These are phyloP conservation scores for Fusarium dimerum DNA, from an alignment of 2,329 filamentous ascomycete species.

Conservation along the genomic window DNA sequence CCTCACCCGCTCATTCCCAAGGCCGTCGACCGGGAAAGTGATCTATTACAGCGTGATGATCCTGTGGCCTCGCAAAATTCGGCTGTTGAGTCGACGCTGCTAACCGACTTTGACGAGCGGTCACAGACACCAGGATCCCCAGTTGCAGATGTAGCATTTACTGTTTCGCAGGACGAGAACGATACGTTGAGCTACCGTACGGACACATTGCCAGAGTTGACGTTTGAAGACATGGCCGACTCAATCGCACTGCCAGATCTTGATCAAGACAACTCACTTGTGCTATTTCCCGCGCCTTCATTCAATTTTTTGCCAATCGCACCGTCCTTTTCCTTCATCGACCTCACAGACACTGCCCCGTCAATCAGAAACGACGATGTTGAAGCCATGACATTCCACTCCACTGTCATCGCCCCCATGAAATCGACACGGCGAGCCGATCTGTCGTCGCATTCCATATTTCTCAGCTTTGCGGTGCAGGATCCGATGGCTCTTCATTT, in stretches of 20 bases:
- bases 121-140: no score
- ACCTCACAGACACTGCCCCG: constrained; percentile 3
- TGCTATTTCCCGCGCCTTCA: not conserved
- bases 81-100: no score
- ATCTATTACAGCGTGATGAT: no score
- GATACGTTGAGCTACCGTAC: no score
- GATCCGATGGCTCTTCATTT: constrained; percentile 12
- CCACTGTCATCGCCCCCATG: constrained; percentile 7
- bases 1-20: constrained; percentile 5
- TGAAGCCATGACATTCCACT: constrained; percentile 10
- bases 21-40: not conserved
- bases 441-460: constrained; percentile 5
- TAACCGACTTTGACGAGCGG: no score
- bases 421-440: constrained; percentile 8
- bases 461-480: constrained; percentile 6
- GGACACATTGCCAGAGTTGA: no score
- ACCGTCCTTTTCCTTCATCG: constrained; percentile 1
- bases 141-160: no score
- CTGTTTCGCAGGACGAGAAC: no score
- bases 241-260: no score
- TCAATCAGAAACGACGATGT: constrained; percentile 8
- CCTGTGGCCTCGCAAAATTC: no score
- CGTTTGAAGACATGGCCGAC: no score
- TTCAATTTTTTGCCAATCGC: not conserved
- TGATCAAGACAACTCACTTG: no score